Conservation (phyloP, 192 early-diverging fungal species). For the Gamsiella multidivaricata region DNA sequence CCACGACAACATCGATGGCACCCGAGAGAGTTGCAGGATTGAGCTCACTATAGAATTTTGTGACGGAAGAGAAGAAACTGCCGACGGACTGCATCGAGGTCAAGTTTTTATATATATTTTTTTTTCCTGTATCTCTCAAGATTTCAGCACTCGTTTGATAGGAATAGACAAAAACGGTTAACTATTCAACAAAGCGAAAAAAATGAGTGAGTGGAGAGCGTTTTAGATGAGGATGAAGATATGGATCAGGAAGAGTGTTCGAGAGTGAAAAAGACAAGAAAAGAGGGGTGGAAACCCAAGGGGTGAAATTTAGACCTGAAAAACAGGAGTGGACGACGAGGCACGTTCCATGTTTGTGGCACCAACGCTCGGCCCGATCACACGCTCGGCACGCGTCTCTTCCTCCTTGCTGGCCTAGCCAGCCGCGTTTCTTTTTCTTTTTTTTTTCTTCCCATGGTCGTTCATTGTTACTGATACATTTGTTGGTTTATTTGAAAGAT, state of each 20-base stretch:
- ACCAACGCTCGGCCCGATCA: slow-evolving; percentile 9
- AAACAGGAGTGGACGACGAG: background rate
- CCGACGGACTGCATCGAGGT: slow-evolving; percentile 55
- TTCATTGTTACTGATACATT: background rate
- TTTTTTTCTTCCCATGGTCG: too few species aligned
- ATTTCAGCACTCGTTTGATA: too few species aligned
- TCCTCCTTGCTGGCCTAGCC: background rate
- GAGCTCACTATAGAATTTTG: slow-evolving; percentile 92
- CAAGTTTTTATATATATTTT: background rate
- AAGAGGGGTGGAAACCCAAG: background rate
- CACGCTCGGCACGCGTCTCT: slow-evolving; percentile 18
- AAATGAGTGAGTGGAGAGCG: too few species aligned
- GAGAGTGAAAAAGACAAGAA: background rate
- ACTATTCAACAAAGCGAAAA: too few species aligned
- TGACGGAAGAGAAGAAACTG: slow-evolving; percentile 77
- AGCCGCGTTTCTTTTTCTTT: slow-evolving; percentile 3
- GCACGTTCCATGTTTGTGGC: slow-evolving; percentile 5
- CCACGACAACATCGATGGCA: slow-evolving; percentile 97
- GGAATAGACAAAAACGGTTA: too few species aligned
- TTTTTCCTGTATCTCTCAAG: background rate
- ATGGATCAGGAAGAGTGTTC: too few species aligned
- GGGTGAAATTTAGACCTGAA: background rate
- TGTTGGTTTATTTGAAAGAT: background rate
- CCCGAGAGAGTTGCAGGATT: slow-evolving; percentile 97
- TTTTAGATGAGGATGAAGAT: too few species aligned